A percentile compares a stretch with the other conserved stretches of the same genome.
phyloP scores from a whole-genome alignment of 2,329 filamentous ascomycete species.

The Helotiales sp. region DNA sequence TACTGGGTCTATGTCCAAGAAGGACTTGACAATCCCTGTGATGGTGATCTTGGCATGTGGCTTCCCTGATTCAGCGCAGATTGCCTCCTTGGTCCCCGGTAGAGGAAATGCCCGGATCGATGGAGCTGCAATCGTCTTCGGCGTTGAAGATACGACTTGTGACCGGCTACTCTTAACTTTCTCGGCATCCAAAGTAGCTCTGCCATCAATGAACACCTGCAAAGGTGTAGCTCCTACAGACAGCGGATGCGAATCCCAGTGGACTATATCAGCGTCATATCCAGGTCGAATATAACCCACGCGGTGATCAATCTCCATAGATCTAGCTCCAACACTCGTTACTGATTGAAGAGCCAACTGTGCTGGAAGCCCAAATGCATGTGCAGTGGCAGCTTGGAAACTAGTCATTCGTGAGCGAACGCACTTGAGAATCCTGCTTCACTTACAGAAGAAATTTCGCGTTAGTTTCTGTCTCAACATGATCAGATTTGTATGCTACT shows the following conservation, averaged over 20 bases:
- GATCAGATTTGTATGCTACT: constrained; percentile 46
- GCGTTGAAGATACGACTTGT: constrained; percentile 1
- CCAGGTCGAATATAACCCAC: constrained; percentile 45
- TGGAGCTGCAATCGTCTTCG: constrained; percentile 14
- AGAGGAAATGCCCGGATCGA: constrained; percentile 29
- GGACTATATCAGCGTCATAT: constrained; percentile 51
- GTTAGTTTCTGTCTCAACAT: constrained; percentile 36
- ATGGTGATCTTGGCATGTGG: constrained; percentile 36
- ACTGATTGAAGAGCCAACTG: constrained; percentile 44
- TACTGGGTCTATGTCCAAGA: constrained; percentile 31
- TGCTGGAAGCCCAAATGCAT: constrained; percentile 43
- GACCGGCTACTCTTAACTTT: constrained; percentile 35
- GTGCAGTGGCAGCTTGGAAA: constrained; percentile 41
- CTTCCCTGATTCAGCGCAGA: constrained; percentile 30
- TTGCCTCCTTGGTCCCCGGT: constrained; percentile 26
- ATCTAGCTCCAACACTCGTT: constrained; percentile 46
- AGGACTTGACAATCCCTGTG: constrained; percentile 40
- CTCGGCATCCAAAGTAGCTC: constrained; percentile 36
- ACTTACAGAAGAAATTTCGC: constrained; percentile 43
- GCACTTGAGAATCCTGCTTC: not conserved
- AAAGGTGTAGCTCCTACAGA: constrained; percentile 45
- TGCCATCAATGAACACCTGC: constrained; percentile 50
- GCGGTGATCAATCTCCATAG: constrained; percentile 43
- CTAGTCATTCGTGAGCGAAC: constrained; percentile 17
- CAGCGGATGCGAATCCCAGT: constrained; percentile 50